phyloP scores from a whole-genome alignment of 768 basidiomycete species.

The Pholiota conissans region DNA sequence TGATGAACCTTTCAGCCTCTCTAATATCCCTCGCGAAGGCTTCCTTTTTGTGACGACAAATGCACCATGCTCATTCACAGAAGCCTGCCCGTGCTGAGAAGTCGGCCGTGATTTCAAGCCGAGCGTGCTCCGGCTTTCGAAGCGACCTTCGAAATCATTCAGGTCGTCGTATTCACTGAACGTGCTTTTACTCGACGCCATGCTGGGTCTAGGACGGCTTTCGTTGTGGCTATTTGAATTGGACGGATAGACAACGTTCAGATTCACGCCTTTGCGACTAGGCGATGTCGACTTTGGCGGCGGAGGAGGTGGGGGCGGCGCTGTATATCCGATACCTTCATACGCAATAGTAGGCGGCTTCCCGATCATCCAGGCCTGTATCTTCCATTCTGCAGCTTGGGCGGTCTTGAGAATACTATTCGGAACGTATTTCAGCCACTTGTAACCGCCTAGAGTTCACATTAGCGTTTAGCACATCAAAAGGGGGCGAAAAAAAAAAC shows the following conservation, averaged over 20 bases:
- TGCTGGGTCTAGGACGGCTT: slow-evolving; percentile 60
- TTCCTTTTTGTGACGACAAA: slow-evolving; percentile 46
- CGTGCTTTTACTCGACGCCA: slow-evolving; percentile 62
- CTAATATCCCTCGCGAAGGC: slow-evolving; percentile 66
- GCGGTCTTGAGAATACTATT: slow-evolving; percentile 91
- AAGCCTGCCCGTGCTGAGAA: slow-evolving; percentile 28
- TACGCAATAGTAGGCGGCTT: slow-evolving; percentile 87
- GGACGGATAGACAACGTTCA: slow-evolving; percentile 29
- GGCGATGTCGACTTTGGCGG: slow-evolving; percentile 25
- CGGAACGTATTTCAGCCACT: slow-evolving; percentile 96
- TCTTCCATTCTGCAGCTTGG: slow-evolving; percentile 95
- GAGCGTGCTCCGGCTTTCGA: slow-evolving; percentile 78
- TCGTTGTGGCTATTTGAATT: slow-evolving; percentile 28
- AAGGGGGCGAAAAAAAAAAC: slow-evolving; percentile 1
- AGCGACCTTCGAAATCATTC: slow-evolving; percentile 83
- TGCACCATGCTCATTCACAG: slow-evolving; percentile 22
- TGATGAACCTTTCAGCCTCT: slow-evolving; percentile 54
- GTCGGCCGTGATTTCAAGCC: slow-evolving; percentile 38
- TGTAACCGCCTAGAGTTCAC: slow-evolving; percentile 67
- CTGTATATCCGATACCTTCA: slow-evolving; percentile 84
- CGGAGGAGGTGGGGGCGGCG: slow-evolving; percentile 31
- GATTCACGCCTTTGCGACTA: slow-evolving; percentile 27
- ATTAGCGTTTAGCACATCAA: slow-evolving; percentile 10
- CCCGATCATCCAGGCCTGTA: slow-evolving; percentile 97
- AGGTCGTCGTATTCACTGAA: slow-evolving; percentile 91